Conservation (phyloP, 495 filamentous ascomycete species). For the Oleoguttula mirabilis region DNA sequence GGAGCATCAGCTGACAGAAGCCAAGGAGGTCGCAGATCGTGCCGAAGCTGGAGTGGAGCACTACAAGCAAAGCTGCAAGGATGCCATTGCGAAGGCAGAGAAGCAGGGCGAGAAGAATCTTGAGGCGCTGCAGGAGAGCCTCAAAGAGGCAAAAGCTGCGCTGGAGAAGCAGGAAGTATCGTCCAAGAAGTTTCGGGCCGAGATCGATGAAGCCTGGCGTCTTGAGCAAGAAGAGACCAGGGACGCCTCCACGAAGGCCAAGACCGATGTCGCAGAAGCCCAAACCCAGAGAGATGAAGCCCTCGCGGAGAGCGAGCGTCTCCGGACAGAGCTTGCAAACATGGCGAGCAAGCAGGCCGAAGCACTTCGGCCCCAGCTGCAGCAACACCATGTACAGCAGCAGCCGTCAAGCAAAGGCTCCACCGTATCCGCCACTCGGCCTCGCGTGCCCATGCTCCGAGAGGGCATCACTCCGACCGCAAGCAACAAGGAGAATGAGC, state of each 20-base stretch:
- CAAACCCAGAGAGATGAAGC: slow-evolving; percentile 1
- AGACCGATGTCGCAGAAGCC: slow-evolving; percentile 1
- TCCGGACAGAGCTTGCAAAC: not conserved
- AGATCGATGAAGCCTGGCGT: slow-evolving; percentile 5
- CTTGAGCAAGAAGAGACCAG: slow-evolving; percentile 1
- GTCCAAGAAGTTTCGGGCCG: not conserved
- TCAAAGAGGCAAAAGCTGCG: slow-evolving; percentile 1
- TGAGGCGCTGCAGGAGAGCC: slow-evolving; percentile 3
- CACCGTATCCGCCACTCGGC: too few species aligned
- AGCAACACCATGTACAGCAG: too few species aligned
- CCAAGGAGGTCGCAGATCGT: slow-evolving; percentile 1
- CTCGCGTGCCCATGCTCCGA: too few species aligned
- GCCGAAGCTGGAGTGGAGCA: not conserved
- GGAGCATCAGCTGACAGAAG: not conserved
- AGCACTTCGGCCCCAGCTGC: too few species aligned
- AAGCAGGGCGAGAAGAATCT: slow-evolving; percentile 6
- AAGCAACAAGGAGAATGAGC: slow-evolving; percentile 10
- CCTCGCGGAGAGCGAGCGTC: not conserved
- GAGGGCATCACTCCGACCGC: slow-evolving; percentile 11
- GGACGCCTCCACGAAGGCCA: not conserved
- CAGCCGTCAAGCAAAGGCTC: too few species aligned
- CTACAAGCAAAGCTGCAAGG: not conserved
- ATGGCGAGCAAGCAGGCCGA: not conserved
- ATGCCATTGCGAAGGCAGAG: slow-evolving; percentile 6
- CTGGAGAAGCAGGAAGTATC: not conserved